These are phyloP conservation scores for Sclerotinia sclerotiorum DNA, from an alignment of 2,329 filamentous ascomycete genomes.

Conservation along the genomic window DNA sequence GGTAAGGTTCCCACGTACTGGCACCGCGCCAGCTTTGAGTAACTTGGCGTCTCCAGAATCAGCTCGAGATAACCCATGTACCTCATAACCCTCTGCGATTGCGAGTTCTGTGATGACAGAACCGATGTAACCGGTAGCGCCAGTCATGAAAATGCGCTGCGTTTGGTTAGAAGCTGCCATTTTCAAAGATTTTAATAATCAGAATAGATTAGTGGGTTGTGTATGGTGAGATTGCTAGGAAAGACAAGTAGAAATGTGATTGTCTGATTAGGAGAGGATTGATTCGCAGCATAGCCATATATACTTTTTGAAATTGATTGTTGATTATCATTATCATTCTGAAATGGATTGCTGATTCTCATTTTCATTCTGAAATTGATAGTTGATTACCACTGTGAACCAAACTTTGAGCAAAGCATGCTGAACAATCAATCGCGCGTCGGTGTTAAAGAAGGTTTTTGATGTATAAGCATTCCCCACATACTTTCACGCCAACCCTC, in stretches of 20 bases:
- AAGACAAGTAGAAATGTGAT: not conserved
- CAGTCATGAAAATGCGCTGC: constrained; percentile 44
- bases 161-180: no score
- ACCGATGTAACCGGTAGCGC: constrained; percentile 45
- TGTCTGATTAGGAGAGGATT: no score
- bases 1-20: constrained; percentile 45
- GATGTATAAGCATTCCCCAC: not conserved
- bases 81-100: constrained; percentile 43
- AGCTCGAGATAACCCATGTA: constrained; percentile 46
- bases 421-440: no score
- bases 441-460: no score
- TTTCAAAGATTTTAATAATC: not conserved
- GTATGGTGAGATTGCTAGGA: not conserved
- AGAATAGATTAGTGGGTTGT: accelerated
- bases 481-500: no score
- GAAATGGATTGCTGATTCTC: no score
- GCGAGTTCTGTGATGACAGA: constrained; percentile 42
- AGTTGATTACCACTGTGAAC: no score
- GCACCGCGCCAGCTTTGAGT: constrained; percentile 42
- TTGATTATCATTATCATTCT: no score
- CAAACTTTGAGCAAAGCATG: no score
- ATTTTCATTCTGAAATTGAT: no score
- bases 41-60: constrained; percentile 43
- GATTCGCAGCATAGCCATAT: no score
- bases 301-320: no score